A percentile compares a stretch with the other conserved stretches of the same genome.
These are phyloP conservation scores for Botrytis paeoniae DNA, from an alignment of 2,329 filamentous ascomycete genomes.

Conservation along the genomic window DNA sequence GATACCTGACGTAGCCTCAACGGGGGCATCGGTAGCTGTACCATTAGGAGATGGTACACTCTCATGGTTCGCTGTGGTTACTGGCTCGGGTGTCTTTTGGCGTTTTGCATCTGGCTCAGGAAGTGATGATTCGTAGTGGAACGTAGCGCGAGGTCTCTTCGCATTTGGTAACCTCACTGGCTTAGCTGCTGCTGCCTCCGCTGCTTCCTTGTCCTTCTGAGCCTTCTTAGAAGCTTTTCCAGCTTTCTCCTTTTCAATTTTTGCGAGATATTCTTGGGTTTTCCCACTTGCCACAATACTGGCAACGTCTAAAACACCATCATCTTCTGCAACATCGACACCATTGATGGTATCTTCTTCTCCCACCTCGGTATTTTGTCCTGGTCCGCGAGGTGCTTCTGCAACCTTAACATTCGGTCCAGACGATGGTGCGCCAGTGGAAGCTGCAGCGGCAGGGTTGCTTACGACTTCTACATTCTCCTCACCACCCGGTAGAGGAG, in stretches of 20 bases:
- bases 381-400: conserved; percentile 31
- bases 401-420: conserved; percentile 39
- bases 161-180: conserved; percentile 65
- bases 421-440: conserved; percentile 35
- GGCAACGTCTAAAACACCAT: conserved; percentile 81
- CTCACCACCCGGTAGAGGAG: conserved; percentile 46
- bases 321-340: conserved; percentile 51
- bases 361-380: conserved; percentile 29
- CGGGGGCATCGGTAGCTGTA: conserved; percentile 19
- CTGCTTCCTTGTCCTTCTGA: conserved; percentile 51
- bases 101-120: conserved; percentile 43
- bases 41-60: conserved; percentile 21
- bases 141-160: conserved; percentile 65
- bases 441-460: conserved; percentile 37
- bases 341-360: conserved; percentile 41
- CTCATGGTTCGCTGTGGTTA: conserved; percentile 23
- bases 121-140: conserved; percentile 68
- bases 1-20: conserved; percentile 20
- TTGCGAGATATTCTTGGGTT: conserved; percentile 77
- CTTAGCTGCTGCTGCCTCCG: conserved; percentile 51
- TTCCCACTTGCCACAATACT: conserved; percentile 79
- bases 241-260: conserved; percentile 76
- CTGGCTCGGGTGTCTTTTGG: conserved; percentile 39
- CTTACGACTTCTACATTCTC: conserved; percentile 41
- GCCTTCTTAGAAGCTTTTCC: conserved; percentile 43